Percentiles rank a stretch among this genome's conserved stretches.
Conservation (phyloP, 2,329 filamentous ascomycete genomes). For the Apiospora marii region DNA sequence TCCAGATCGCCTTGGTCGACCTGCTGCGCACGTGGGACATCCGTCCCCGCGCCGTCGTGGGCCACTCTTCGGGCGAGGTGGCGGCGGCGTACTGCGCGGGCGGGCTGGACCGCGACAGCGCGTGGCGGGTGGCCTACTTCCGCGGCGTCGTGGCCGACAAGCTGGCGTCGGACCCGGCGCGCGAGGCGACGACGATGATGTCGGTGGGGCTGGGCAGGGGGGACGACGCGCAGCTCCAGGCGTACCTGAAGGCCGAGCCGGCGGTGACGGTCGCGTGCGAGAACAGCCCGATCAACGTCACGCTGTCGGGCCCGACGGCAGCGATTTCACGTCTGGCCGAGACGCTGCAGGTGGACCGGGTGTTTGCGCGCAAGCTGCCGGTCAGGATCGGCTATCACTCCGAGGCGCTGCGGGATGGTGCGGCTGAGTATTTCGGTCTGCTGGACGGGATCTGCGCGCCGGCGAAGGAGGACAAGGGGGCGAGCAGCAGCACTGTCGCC, state of each 20-base stretch:
- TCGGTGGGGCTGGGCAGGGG: slow-evolving; percentile 56
- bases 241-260: slow-evolving; percentile 34
- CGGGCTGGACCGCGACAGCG: slow-evolving; percentile 35
- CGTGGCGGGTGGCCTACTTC: slow-evolving; percentile 40
- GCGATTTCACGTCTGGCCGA: slow-evolving; percentile 34
- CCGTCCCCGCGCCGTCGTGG: slow-evolving; percentile 37
- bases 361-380: slow-evolving; percentile 37
- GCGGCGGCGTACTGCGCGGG: slow-evolving; percentile 38
- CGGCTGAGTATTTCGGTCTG: slow-evolving; percentile 33
- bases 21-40: slow-evolving; percentile 43
- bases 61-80: slow-evolving; percentile 38
- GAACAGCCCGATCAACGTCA: slow-evolving; percentile 36
- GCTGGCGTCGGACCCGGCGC: slow-evolving; percentile 44
- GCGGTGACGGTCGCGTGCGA: slow-evolving; percentile 37
- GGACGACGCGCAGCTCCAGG: slow-evolving; percentile 39
- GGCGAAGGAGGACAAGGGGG: slow-evolving; percentile 9
- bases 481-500: slow-evolving; percentile 29
- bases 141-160: slow-evolving; percentile 51
- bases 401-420: slow-evolving; percentile 36
- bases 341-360: slow-evolving; percentile 30
- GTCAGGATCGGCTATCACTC: slow-evolving; percentile 37
- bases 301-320: slow-evolving; percentile 33
- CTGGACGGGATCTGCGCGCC: slow-evolving; percentile 24
- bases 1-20: slow-evolving; percentile 51
- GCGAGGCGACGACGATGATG: slow-evolving; percentile 56